phyloP scores from a whole-genome alignment of 805 yeast species.

The Yarrowia keelungensis region DNA sequence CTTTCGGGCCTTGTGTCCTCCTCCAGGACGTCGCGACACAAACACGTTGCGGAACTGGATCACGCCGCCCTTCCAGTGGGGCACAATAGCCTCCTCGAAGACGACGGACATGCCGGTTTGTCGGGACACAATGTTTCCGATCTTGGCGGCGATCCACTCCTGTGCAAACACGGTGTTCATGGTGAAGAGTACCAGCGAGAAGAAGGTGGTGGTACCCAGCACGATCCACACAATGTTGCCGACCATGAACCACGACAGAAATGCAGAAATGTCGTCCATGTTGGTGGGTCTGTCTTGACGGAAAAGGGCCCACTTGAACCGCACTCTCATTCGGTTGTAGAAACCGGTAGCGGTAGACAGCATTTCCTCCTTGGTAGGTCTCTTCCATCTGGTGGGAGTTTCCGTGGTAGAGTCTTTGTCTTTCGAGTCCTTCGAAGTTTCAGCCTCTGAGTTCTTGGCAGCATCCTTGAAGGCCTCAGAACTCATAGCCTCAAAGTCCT shows the following conservation, averaged over 20 bases:
- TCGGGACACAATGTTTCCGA: slow-evolving; percentile 83
- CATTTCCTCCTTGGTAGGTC: slow-evolving; percentile 52
- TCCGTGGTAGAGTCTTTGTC: too few species aligned
- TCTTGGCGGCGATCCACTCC: slow-evolving; percentile 78
- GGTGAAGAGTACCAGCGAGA: slow-evolving; percentile 76
- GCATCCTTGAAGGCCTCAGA: too few species aligned
- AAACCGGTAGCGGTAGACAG: slow-evolving; percentile 55
- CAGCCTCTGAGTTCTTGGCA: too few species aligned
- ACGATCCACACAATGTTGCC: slow-evolving; percentile 82
- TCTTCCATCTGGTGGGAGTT: slow-evolving; percentile 32
- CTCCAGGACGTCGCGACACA: slow-evolving; percentile 81
- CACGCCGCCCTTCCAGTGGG: slow-evolving; percentile 89
- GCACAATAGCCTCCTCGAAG: slow-evolving; percentile 92
- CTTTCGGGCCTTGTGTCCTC: slow-evolving; percentile 59
- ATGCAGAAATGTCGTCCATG: slow-evolving; percentile 89
- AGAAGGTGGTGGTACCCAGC: slow-evolving; percentile 91
- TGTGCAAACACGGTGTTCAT: slow-evolving; percentile 87
- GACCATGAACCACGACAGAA: slow-evolving; percentile 89
- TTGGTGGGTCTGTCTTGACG: slow-evolving; percentile 82
- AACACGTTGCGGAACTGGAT: slow-evolving; percentile 84
- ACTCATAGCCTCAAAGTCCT: too few species aligned
- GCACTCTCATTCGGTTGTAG: slow-evolving; percentile 54
- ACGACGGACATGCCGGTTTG: slow-evolving; percentile 84
- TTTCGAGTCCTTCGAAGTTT: too few species aligned
- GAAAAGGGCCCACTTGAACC: slow-evolving; percentile 76